Conservation (phyloP, 192 early-diverging fungal species). For the Dispira parvispora region DNA sequence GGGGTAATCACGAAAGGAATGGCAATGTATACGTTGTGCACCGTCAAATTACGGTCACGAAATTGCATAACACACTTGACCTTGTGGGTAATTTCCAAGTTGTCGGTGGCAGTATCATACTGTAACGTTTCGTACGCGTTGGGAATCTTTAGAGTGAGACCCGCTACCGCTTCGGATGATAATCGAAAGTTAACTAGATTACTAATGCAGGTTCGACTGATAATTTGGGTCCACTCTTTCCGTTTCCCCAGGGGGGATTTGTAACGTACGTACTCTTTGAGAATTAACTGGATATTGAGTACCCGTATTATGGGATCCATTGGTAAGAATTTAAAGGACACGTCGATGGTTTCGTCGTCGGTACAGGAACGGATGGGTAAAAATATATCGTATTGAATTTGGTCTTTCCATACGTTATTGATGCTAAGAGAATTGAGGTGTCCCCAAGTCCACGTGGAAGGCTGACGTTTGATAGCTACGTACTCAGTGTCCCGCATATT, state of each 20-base stretch:
- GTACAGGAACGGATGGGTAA: conserved; percentile 4
- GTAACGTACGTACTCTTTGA: conserved; percentile 4
- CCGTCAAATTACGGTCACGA: conserved; percentile 10
- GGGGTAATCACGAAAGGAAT: conserved; percentile 2
- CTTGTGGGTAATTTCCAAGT: conserved; percentile 26
- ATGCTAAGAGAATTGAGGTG: background rate
- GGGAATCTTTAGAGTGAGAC: conserved; percentile 2
- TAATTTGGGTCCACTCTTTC: conserved; percentile 3
- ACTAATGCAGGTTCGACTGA: background rate
- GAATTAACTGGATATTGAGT: background rate
- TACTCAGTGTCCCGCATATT: background rate
- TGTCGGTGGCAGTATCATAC: background rate
- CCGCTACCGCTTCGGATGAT: background rate
- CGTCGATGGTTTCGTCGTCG: conserved; percentile 7
- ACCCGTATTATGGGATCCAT: background rate
- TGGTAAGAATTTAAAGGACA: conserved; percentile 7
- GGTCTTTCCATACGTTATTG: conserved; percentile 5
- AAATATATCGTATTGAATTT: conserved; percentile 5
- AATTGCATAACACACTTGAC: conserved; percentile 41
- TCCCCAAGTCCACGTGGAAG: background rate
- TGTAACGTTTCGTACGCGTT: background rate
- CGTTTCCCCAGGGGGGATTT: background rate
- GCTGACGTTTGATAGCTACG: conserved; percentile 6
- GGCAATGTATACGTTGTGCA: conserved; percentile 3
- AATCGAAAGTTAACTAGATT: background rate